Conservation (phyloP, 2,329 filamentous ascomycete genomes). For the Colletotrichum incanum region DNA sequence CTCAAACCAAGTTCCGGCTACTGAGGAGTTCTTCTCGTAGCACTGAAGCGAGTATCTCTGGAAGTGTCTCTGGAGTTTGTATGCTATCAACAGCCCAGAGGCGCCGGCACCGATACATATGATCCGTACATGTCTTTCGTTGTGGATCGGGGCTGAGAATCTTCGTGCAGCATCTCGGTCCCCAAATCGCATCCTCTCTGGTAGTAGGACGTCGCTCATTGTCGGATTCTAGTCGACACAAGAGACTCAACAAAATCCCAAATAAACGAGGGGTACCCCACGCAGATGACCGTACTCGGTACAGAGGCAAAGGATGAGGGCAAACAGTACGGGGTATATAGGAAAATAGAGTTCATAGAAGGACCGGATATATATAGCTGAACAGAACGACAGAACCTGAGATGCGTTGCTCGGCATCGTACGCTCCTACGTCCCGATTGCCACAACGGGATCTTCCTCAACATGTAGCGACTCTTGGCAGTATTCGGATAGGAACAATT, state of each 20-base stretch:
- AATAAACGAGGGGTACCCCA: background rate
- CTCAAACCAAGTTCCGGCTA: conserved; percentile 70
- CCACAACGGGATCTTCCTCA: too few species aligned
- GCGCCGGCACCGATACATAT: conserved; percentile 65
- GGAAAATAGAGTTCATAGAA: background rate
- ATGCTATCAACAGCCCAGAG: conserved; percentile 63
- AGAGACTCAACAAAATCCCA: background rate
- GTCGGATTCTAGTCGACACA: background rate
- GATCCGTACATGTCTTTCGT: conserved; percentile 41
- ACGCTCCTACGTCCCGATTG: background rate
- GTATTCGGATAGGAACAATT: background rate
- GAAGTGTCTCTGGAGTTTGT: conserved; percentile 63
- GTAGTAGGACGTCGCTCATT: conserved; percentile 32
- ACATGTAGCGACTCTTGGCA: too few species aligned
- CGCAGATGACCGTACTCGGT: background rate
- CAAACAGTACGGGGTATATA: background rate
- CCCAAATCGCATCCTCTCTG: conserved; percentile 9
- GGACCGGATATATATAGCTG: background rate
- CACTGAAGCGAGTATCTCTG: conserved; percentile 54
- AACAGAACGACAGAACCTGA: background rate
- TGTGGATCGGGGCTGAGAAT: conserved; percentile 33
- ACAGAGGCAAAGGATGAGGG: background rate
- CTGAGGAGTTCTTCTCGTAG: conserved; percentile 71
- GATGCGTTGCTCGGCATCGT: background rate
- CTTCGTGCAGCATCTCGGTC: conserved; percentile 17